Evolutionary conservation across 169 alveolate genomes (phyloP), one percentile per base, ranked within the genome.

Genomic region (Plasmodium vinckei): DNA sequence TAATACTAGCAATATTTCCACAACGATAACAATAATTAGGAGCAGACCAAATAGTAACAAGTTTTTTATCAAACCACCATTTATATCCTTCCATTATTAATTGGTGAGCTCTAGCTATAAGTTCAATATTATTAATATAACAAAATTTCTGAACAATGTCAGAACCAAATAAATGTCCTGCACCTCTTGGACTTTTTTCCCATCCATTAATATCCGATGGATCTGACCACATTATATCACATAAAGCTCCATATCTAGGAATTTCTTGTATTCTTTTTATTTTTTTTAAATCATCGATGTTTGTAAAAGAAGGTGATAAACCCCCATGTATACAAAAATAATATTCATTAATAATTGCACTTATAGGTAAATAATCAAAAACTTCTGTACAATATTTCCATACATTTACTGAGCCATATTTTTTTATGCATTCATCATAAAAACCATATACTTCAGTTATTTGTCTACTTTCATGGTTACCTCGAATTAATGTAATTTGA

Each of bases 211-310:
- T 61, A 63, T 75, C 88, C 21, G 42, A 46, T 39, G 99, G 99
- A 91, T 99, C 99, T 44, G 99, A 97, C 99, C 99, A 99, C 94
- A 99, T 96, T 64, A 99, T 93, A 93, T 99, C 99, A 92, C 99
- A 98, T 99, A 99, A 98, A 1, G 99, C 98, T 9, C 99, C 99
- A 99, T 99, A 94, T 98, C 99, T 90, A 95, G 88, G 88, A 39
- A 75, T 75, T 63, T 75, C 88, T 53, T 75, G 94, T 56, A 91
- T 47, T 87, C 99, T 93, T 73, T 97, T 98, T 49, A 98, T 93
- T 60, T 96, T 94, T 86, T 97, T 94, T 19, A 99, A 97, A 61
- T 98, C 99, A 92, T 97, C 99, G 4, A 98, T 87, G 3, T 96
- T 95, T n/a, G 92, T 92, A 61, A 98, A 94, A 19, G 97, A 94